phyloP scores from a whole-genome alignment of 1,284 basidiomycete species.

The Rhodotorula sp. region DNA sequence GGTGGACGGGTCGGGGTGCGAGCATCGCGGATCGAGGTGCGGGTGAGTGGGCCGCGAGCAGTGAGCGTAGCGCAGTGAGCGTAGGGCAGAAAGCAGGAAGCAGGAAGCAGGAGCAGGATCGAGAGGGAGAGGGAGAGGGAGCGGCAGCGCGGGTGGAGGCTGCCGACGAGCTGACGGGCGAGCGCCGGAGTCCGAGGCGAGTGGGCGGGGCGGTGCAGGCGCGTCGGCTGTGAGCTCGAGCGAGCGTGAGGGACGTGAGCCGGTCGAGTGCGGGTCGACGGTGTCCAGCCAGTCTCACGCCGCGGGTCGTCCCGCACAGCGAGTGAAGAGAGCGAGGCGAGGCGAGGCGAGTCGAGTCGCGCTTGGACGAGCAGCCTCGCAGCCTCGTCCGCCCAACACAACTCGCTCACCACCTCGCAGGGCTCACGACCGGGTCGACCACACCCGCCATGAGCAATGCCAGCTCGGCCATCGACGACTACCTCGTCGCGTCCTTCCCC shows the following conservation, averaged over 20 bases:
- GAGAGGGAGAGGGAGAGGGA: not conserved
- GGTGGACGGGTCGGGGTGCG: slow-evolving; percentile 5
- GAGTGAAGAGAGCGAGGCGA: not conserved
- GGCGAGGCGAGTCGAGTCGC: not conserved
- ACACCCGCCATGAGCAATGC: slow-evolving; percentile 17
- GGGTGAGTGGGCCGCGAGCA: too few species aligned
- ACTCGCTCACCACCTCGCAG: not conserved
- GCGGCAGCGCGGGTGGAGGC: too few species aligned
- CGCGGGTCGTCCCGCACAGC: not conserved
- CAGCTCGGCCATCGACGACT: slow-evolving; percentile 24
- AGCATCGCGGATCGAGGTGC: not conserved
- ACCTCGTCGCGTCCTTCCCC: slow-evolving; percentile 30
- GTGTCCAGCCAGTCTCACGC: not conserved
- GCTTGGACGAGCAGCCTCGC: not conserved
- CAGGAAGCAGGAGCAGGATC: not conserved
- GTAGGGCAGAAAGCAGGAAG: not conserved
- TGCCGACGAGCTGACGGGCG: too few species aligned
- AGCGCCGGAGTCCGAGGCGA: too few species aligned
- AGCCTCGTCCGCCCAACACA: not conserved
- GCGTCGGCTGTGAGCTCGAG: not conserved
- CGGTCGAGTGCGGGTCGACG: not conserved
- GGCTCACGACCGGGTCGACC: too few species aligned
- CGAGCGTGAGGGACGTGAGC: not conserved
- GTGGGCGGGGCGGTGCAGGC: too few species aligned
- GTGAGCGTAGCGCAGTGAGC: not conserved